These are phyloP conservation scores for Fistulifera pelliculosa DNA, from an alignment of 108 stramenopile genomes.

Conservation along the genomic window DNA sequence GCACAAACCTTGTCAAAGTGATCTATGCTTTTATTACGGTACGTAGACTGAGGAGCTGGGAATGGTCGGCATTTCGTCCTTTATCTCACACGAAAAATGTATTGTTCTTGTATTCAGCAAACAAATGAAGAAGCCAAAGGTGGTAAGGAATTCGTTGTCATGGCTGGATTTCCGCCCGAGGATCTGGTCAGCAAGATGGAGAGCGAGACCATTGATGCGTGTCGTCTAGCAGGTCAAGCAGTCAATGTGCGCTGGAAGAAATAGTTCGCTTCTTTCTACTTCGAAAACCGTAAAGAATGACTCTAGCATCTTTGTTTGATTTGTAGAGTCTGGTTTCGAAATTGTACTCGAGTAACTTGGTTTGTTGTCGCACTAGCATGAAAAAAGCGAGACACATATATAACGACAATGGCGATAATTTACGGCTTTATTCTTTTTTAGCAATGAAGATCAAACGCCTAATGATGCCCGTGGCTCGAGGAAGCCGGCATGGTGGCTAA, in stretches of 20 bases:
- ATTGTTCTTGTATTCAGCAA: constrained; percentile 35
- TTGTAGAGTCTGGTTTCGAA: no score
- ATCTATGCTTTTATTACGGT: constrained; percentile 76
- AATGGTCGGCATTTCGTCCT: no score
- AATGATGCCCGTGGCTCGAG: no score
- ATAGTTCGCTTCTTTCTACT: no score
- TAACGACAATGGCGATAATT: no score
- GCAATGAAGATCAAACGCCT: no score
- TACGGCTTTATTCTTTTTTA: no score
- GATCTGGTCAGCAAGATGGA: constrained; percentile 56
- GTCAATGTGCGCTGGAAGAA: constrained; percentile 66
- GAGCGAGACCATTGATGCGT: constrained; percentile 47
- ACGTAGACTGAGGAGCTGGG: constrained; percentile 16
- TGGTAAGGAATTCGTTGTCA: constrained; percentile 58
- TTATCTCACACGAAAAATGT: constrained; percentile 4
- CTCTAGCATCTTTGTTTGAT: no score
- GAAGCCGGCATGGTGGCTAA: neutral
- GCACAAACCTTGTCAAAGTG: constrained; percentile 35
- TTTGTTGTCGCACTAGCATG: no score
- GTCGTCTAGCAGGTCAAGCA: constrained; percentile 52
- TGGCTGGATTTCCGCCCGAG: constrained; percentile 76
- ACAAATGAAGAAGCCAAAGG: constrained; percentile 49
- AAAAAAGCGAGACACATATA: no score
- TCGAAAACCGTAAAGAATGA: no score
- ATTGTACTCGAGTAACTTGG: no score